Conservation (phyloP, 768 basidiomycete genomes). For the Pseudohyphozyma bogoriensis region DNA sequence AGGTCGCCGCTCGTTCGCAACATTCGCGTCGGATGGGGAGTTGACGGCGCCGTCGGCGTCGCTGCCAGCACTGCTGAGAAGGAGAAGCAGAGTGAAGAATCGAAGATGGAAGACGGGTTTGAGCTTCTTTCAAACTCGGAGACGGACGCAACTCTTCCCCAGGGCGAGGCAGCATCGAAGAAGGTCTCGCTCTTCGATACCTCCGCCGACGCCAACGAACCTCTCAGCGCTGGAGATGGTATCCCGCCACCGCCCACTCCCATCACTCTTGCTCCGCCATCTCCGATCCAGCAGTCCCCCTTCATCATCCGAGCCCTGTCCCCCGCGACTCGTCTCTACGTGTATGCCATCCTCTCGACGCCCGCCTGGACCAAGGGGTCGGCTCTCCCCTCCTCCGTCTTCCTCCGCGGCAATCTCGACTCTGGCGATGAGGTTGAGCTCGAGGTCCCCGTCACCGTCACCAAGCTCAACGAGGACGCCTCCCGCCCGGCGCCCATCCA, state of each 20-base stretch:
- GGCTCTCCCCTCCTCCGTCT: neutral
- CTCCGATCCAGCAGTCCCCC: neutral
- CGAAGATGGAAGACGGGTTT: neutral
- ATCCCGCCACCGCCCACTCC: neutral
- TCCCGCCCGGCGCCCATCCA: conserved; percentile 39
- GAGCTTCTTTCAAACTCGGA: neutral
- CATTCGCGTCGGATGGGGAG: conserved; percentile 47
- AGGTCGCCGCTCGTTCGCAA: conserved; percentile 44
- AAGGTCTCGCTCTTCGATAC: conserved; percentile 6
- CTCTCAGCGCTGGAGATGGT: neutral
- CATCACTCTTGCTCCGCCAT: neutral
- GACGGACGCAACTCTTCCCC: neutral
- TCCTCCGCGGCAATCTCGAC: neutral
- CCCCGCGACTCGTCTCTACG: neutral
- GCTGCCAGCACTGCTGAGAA: neutral
- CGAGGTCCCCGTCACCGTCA: neutral
- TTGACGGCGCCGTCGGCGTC: neutral
- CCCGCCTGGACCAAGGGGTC: neutral
- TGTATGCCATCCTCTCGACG: neutral
- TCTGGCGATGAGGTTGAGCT: neutral
- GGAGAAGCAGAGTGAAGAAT: neutral
- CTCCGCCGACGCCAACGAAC: neutral
- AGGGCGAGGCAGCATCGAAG: neutral
- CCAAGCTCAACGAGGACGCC: neutral
- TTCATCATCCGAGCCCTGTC: neutral